These are phyloP conservation scores for Globisporangium cystogenes DNA, from an alignment of 352 stramenopile genomes.

Conservation along the genomic window DNA sequence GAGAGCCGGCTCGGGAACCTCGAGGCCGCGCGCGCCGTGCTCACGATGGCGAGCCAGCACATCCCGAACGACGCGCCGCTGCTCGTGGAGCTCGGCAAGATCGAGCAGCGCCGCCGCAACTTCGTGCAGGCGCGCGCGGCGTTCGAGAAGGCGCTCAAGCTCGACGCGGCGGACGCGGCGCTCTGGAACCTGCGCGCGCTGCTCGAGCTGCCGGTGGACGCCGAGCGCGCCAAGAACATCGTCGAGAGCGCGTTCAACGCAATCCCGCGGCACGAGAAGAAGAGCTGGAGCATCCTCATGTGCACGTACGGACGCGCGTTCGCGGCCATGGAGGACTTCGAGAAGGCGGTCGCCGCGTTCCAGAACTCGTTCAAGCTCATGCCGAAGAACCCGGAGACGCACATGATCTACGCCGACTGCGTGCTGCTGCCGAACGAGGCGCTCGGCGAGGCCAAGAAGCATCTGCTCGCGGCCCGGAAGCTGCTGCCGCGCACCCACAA, in stretches of 20 bases:
- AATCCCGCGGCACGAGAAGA: conserved; percentile 74
- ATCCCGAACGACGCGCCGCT: conserved; percentile 61
- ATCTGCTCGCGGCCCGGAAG: conserved; percentile 53
- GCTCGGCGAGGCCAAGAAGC: conserved; percentile 66
- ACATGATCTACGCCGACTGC: conserved; percentile 80
- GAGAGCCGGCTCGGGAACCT: conserved; percentile 55
- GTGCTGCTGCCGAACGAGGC: conserved; percentile 70
- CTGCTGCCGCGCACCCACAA: conserved; percentile 54
- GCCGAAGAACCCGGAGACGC: conserved; percentile 79
- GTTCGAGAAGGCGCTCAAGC: conserved; percentile 68
- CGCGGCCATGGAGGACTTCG: conserved; percentile 55
- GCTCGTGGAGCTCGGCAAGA: conserved; percentile 74
- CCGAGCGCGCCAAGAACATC: conserved; percentile 63
- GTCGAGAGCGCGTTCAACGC: conserved; percentile 64
- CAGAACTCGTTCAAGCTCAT: conserved; percentile 74
- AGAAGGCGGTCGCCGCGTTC: conserved; percentile 76
- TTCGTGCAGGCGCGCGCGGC: conserved; percentile 47
- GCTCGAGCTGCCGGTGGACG: conserved; percentile 59
- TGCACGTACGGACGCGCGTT: conserved; percentile 80
- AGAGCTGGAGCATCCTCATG: conserved; percentile 80
- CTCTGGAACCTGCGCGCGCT: conserved; percentile 83
- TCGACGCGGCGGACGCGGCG: conserved; percentile 55
- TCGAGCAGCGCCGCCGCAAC: conserved; percentile 70
- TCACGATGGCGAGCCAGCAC: conserved; percentile 62
- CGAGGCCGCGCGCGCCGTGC: conserved; percentile 54